phyloP scores from a whole-genome alignment of 140 eudicot species.

The Erigeron philadelphicus region DNA sequence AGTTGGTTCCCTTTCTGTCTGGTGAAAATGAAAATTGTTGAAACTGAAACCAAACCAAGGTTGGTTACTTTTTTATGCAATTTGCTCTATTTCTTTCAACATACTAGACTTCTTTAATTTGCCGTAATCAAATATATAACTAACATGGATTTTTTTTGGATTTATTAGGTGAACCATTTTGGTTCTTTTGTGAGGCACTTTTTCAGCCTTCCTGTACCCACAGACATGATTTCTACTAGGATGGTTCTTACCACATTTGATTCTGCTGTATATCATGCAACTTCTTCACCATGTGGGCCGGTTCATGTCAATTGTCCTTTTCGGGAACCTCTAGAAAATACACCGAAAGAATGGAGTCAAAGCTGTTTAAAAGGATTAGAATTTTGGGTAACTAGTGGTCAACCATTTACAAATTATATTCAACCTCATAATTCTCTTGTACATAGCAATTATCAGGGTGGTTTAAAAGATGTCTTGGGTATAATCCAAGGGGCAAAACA shows the following conservation, averaged over 20 bases:
- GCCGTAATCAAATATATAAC: background rate
- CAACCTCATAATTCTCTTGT: constrained; percentile 39
- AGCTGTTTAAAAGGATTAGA: constrained; percentile 72
- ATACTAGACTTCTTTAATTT: background rate
- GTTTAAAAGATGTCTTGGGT: constrained; percentile 44
- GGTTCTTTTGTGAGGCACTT: constrained; percentile 72
- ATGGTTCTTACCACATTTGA: constrained; percentile 80
- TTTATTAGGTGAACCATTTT: constrained; percentile 64
- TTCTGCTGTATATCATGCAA: constrained; percentile 67
- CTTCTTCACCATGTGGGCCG: constrained; percentile 75
- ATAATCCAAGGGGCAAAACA: constrained; percentile 52
- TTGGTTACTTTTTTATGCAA: too few relatives aligned
- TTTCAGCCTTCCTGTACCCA: constrained; percentile 79
- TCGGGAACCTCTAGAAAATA: constrained; percentile 66
- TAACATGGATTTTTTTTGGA: constrained; percentile 26
- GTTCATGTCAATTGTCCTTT: constrained; percentile 88
- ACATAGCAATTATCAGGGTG: constrained; percentile 21
- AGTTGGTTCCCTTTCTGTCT: background rate
- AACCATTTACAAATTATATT: constrained; percentile 65
- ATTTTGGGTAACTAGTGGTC: constrained; percentile 56
- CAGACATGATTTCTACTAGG: constrained; percentile 64
- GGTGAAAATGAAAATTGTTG: too few relatives aligned
- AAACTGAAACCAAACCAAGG: too few relatives aligned
- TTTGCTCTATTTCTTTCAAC: too few relatives aligned
- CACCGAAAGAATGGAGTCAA: constrained; percentile 47